phyloP scores from a whole-genome alignment of 306 rosid genomes.

The Nissolia schottii region DNA sequence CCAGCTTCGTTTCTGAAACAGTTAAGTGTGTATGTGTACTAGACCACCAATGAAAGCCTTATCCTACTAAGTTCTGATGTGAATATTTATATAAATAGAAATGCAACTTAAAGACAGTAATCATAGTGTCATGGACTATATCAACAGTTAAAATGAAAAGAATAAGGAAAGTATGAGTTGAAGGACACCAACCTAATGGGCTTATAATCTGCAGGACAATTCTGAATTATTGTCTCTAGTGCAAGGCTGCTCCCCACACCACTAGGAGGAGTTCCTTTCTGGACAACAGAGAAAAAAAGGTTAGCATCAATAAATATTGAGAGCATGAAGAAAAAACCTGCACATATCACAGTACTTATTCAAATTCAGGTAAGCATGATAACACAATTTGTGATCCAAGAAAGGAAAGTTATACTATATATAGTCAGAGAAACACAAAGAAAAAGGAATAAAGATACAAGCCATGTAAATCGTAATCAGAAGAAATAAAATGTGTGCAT shows the following conservation, averaged over 20 bases:
- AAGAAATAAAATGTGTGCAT: slow-evolving; percentile 1
- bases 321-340: not conserved
- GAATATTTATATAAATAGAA: not conserved
- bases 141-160: slow-evolving; percentile 15
- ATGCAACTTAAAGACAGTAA: not conserved
- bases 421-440: not conserved
- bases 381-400: slow-evolving; percentile 6
- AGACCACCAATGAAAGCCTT: not conserved
- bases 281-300: slow-evolving; percentile 18
- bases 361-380: slow-evolving; percentile 16
- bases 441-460: slow-evolving; percentile 6
- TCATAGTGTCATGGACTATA: not conserved
- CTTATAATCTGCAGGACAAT: slow-evolving; percentile 55
- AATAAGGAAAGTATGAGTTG: slow-evolving; percentile 12
- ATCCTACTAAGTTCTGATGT: not conserved
- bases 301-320: not conserved
- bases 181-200: slow-evolving; percentile 57
- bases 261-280: slow-evolving; percentile 79
- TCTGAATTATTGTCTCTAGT: slow-evolving; percentile 84
- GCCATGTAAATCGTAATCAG: slow-evolving; percentile 2
- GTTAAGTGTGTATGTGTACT: not conserved
- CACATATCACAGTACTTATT: slow-evolving; percentile 5
- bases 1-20: slow-evolving; percentile 63
- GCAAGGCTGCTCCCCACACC: slow-evolving; percentile 95
- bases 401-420: not conserved